These are phyloP conservation scores for Botrytis medusae DNA, from an alignment of 2,329 filamentous ascomycete species.

Conservation along the genomic window DNA sequence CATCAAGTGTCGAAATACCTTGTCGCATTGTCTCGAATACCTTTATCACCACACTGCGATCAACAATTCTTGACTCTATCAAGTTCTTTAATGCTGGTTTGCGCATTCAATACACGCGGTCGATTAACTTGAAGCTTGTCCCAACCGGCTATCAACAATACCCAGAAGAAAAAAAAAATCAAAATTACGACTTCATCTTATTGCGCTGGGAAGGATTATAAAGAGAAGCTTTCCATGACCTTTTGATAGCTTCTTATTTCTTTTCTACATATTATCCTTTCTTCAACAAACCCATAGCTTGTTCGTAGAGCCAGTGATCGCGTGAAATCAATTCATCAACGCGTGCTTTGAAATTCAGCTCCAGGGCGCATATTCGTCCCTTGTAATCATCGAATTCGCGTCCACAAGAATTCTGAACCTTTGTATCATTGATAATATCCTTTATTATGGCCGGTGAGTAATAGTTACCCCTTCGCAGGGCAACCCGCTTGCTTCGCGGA, in stretches of 20 bases:
- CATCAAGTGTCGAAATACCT: not conserved
- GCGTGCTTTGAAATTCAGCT: slow-evolving; percentile 36
- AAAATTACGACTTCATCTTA: slow-evolving; percentile 8
- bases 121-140: not conserved
- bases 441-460: slow-evolving; percentile 61
- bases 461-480: slow-evolving; percentile 21
- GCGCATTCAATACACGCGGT: not conserved
- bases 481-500: slow-evolving; percentile 1
- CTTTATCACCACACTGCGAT: not conserved
- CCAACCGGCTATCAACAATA: not conserved
- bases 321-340: slow-evolving; percentile 34
- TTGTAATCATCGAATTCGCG: slow-evolving; percentile 32
- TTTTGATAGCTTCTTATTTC: slow-evolving; percentile 14
- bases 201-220: not conserved
- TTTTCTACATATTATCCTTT: slow-evolving; percentile 10
- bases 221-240: slow-evolving; percentile 15
- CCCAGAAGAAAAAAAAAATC: not conserved
- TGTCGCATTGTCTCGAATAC: slow-evolving; percentile 2
- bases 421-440: slow-evolving; percentile 27
- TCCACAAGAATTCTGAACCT: slow-evolving; percentile 33
- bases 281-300: slow-evolving; percentile 34
- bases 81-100: not conserved
- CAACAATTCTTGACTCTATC: not conserved
- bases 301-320: slow-evolving; percentile 40
- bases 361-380: slow-evolving; percentile 28